phyloP scores from a whole-genome alignment of 2,329 filamentous ascomycete genomes.

The Fonsecaea multimorphosa region DNA sequence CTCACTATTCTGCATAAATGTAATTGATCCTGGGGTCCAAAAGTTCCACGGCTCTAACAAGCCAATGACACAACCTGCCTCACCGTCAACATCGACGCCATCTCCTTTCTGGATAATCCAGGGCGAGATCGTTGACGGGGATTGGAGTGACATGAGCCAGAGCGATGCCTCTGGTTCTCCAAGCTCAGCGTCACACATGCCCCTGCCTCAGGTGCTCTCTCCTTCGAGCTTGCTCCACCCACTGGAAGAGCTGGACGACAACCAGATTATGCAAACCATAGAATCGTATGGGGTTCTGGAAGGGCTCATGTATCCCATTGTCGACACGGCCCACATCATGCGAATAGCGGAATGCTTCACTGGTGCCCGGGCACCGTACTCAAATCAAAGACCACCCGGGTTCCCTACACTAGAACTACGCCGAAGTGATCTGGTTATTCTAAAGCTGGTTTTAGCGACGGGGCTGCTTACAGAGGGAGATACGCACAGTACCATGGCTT shows the following conservation, averaged over 20 bases:
- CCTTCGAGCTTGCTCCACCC: conserved; percentile 11
- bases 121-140: conserved; percentile 12
- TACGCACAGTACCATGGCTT: conserved; percentile 10
- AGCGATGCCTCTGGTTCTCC: conserved; percentile 8
- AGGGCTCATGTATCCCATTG: conserved; percentile 18
- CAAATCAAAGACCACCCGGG: conserved; percentile 10
- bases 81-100: conserved; percentile 5
- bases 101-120: conserved; percentile 15
- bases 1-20: conserved; percentile 15
- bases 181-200: conserved; percentile 5
- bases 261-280: conserved; percentile 14
- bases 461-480: conserved; percentile 13
- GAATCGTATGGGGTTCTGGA: conserved; percentile 12
- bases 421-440: conserved; percentile 8
- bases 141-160: conserved; percentile 8
- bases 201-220: conserved; percentile 3
- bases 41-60: conserved; percentile 7
- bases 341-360: conserved; percentile 11
- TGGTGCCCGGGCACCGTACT: conserved; percentile 4
- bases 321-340: conserved; percentile 7
- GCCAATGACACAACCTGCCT: conserved; percentile 12
- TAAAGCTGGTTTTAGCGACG: conserved; percentile 12
- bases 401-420: conserved; percentile 5
- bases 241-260: conserved; percentile 15
- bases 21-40: conserved; percentile 5